A percentile compares a stretch with the other conserved stretches of the same genome.
Evolutionary conservation across 495 filamentous ascomycete genomes (phyloP).

Genomic region (Penicillium dipodomyicola): DNA sequence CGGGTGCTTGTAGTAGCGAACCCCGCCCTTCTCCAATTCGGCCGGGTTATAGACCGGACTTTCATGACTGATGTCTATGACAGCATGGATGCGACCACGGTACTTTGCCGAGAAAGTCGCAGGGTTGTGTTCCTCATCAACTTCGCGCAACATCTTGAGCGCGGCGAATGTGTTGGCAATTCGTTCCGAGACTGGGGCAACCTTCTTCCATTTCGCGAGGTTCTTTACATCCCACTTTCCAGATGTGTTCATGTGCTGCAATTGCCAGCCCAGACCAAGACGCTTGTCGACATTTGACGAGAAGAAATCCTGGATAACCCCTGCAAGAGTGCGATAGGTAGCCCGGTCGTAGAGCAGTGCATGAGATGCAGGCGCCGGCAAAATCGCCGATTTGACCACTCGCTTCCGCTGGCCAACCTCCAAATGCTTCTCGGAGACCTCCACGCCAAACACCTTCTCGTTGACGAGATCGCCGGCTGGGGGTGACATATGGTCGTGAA

Average conservation of each 20-base stretch:
- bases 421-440: conserved; percentile 27
- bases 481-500: conserved; percentile 27
- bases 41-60: conserved; percentile 79
- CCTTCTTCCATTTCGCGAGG: conserved; percentile 81
- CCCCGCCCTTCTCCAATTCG: conserved; percentile 68
- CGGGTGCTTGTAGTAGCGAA: conserved; percentile 82
- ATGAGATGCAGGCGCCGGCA: conserved; percentile 79
- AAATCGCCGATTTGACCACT: conserved; percentile 64
- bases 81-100: conserved; percentile 62
- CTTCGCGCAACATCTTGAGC: conserved; percentile 84
- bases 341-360: conserved; percentile 78
- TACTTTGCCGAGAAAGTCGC: conserved; percentile 68
- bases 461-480: conserved; percentile 18
- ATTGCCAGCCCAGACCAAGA: conserved; percentile 82
- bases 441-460: conserved; percentile 30
- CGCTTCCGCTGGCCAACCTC: conserved; percentile 31
- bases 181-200: conserved; percentile 70
- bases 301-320: conserved; percentile 80
- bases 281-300: conserved; percentile 69
- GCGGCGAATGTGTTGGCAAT: conserved; percentile 76
- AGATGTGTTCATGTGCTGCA: conserved; percentile 77
- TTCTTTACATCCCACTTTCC: conserved; percentile 99
- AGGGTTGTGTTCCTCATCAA: conserved; percentile 81
- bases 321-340: conserved; percentile 71
- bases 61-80: conserved; percentile 87